Base-by-base conservation (phyloP, 163 green algal genomes). In the Prototheca stagnorum region DNA sequence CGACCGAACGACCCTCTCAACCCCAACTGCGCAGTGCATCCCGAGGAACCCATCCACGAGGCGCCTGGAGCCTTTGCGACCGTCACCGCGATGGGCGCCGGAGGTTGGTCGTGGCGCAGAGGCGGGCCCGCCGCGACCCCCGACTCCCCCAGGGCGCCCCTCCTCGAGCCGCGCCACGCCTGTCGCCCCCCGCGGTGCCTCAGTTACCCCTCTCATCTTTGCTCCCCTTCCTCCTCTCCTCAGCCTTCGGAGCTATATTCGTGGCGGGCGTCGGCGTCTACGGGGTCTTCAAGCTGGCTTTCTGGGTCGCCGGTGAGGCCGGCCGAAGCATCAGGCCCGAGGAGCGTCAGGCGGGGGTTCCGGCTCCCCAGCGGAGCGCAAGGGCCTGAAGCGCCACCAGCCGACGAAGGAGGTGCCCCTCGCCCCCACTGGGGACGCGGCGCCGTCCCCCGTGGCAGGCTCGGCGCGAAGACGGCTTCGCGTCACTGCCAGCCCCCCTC, bases 1-100 rank as follows among this genome's bases (percentile, higher is more conserved):
- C 17, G 86, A 77, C 35, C 85, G 65, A 93, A 72, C 20, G 85
- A 53, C 24, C 86, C 86, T 28, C 35, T 69, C 23, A 66, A 67
- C 53, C 85, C 78, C n/a, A n/a, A n/a, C 52, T 79, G 71, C 20
- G 77, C 65, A 61, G 84, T 89, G 8, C 14, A 34, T 15, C 39
- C 48, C 9, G 41, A 48, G 35, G 50, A 50, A 15, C 35, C 42
- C 2, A 34, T 41, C 15, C 44, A 33, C 6, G 44, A 61, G 8
- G 44, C 53, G 27, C 53, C 53, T 14, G 53, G 53, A 7, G 26
- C 63, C 36, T 61, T 70, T 49, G 39, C 61, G 9, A 37, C 55
- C 2, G 39, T 70, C 11, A 40, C 39, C 2, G 61, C 61, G 12
- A 65, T 70, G 61, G 49, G 55, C 34, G 61, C 54, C 7, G 61